Percentiles rank a stretch among this genome's conserved stretches.
Evolutionary conservation across 1,284 basidiomycete species (phyloP).

Genomic region (Trichosporon ovoides): DNA sequence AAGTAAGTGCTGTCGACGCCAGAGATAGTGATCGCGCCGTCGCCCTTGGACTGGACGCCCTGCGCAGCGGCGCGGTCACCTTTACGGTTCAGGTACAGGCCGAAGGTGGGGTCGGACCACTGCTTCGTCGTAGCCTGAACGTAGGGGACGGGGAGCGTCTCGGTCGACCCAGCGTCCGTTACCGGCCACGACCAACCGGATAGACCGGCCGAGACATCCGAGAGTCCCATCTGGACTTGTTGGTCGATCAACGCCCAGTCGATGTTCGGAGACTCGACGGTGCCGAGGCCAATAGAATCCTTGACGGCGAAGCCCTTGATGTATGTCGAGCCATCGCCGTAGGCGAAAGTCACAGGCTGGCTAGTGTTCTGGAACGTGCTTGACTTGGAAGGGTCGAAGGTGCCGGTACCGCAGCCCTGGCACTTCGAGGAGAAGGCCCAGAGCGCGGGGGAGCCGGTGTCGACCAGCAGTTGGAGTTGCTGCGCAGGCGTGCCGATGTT

Average conservation of each 20-base stretch:
- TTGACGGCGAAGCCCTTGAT: not conserved
- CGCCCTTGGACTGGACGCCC: not conserved
- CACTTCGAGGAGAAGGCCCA: not conserved
- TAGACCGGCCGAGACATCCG: not conserved
- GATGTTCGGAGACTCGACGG: not conserved
- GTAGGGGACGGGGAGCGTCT: not conserved
- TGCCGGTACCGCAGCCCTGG: not conserved
- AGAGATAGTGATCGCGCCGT: not conserved
- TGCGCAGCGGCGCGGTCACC: not conserved
- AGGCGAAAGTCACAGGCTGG: not conserved
- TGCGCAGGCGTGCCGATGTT: not conserved
- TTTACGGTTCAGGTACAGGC: conserved; percentile 71
- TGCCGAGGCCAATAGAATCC: not conserved
- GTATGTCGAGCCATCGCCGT: not conserved
- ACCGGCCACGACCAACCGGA: not conserved
- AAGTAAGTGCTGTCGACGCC: not conserved
- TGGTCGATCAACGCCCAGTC: not conserved
- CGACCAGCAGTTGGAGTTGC: not conserved
- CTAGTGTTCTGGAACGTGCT: not conserved
- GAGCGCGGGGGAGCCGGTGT: not conserved
- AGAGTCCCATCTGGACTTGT: not conserved
- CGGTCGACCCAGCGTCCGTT: not conserved
- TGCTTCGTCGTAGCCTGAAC: conserved; percentile 19
- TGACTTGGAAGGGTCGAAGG: not conserved
- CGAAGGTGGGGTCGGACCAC: conserved; percentile 65